Evolutionary conservation across 129 eudicot species (phyloP).

Genomic region (Erigeron canadensis): DNA sequence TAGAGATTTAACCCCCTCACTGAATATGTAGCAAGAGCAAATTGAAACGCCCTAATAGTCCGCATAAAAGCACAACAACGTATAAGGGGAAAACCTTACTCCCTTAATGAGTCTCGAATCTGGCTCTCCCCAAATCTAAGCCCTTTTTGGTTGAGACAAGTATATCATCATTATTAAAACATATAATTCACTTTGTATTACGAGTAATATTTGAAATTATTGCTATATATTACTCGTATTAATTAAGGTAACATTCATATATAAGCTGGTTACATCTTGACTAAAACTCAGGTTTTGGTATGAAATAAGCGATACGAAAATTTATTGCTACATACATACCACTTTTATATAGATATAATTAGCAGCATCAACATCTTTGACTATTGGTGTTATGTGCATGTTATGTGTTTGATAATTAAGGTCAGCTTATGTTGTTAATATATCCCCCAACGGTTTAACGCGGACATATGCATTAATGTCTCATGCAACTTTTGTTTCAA

Average conservation of each 20-base stretch:
- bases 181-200: no score
- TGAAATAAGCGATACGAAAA: slow-evolving; percentile 17
- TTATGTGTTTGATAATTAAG: not conserved
- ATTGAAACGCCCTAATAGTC: no score
- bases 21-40: no score
- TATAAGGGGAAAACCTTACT: no score
- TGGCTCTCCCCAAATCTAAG: no score
- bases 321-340: not conserved
- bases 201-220: no score
- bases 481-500: slow-evolving; percentile 7
- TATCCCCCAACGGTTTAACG: slow-evolving; percentile 37
- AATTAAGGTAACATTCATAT: not conserved
- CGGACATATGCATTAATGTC: slow-evolving; percentile 31
- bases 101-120: no score
- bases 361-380: slow-evolving; percentile 14
- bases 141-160: no score
- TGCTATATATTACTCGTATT: no score
- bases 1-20: no score
- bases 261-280: not conserved
- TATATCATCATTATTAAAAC: no score
- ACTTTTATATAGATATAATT: not conserved
- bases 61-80: no score
- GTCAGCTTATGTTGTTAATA: slow-evolving; percentile 25
- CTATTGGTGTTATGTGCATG: slow-evolving; percentile 9
- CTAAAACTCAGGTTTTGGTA: not conserved